Evolutionary conservation across 176 grass and related monocot genomes (phyloP), one percentile per base, ranked within the genome.

Genomic region (Musa troglodytarum): DNA sequence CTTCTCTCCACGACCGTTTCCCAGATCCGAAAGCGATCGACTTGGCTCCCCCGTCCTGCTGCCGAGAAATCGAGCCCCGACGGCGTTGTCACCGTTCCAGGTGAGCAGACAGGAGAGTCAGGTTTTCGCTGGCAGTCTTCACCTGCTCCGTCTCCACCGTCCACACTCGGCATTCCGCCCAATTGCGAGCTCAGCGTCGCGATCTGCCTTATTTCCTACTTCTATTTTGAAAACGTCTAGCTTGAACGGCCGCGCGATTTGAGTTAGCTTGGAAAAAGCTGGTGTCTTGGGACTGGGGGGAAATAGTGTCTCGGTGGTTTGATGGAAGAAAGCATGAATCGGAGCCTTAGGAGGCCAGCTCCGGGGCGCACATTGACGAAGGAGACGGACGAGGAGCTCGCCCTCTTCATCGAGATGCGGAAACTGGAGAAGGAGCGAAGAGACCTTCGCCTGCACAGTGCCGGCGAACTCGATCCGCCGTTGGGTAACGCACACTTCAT

Each of bases 351-450:
- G 15, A 49, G 1, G 49, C 68, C 68, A 17, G 54, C 76, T 16
- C 71, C 58, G 17, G 52, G 21, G 68, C 49, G 68, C 1, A 70
- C 8, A 16, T 90, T 98, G 83, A 91, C 93, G 76, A 83, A 83
- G 84, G 94, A 98, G 86, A 88, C 93, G 86, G 94, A 98, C 69
- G 94, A 98, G 72, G 94, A 98, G 82, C 94, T 98, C 9, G 94
- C 94, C 50, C 86, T 98, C 69, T 98, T 98, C 85, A 88, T 98
- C 63, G 90, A 98, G 88, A 98, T 98, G 94, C 94, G 94, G 84
- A 92, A 89, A 43, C 88, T 86, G 75, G 90, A 91, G 85, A 78
- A 77, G 73, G 68, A 70, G 68, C 68, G 68, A 49, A 70, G 68
- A 15, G 69, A 77, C 50, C 50, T 57, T n/a, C 71, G 50, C 50